Conservation (phyloP, 208 protist genomes). For the Porcisia hertigi region DNA sequence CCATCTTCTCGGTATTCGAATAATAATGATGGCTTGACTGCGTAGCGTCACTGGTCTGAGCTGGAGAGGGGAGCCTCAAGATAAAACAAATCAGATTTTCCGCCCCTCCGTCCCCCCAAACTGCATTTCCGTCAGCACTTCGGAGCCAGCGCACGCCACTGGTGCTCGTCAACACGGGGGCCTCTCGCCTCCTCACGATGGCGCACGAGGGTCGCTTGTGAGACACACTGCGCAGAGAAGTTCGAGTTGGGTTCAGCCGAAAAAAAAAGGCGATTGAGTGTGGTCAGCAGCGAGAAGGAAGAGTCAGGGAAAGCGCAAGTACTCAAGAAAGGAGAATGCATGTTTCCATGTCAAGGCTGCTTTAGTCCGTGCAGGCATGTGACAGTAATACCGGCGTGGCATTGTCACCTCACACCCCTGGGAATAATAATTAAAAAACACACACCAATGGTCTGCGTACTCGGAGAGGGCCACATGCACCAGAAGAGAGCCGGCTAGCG, state of each 20-base stretch:
- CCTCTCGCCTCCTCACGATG: background rate
- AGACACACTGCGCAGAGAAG: too few relatives aligned
- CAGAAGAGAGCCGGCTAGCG: background rate
- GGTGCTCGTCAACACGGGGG: background rate
- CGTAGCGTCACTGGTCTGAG: background rate
- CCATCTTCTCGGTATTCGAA: background rate
- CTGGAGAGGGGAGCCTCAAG: background rate
- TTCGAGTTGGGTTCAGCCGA: too few relatives aligned
- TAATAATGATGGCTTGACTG: too few relatives aligned
- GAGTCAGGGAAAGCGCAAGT: background rate
- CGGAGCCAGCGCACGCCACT: background rate
- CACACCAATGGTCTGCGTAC: background rate
- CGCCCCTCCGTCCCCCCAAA: background rate
- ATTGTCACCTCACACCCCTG: background rate
- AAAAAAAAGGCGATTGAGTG: too few relatives aligned
- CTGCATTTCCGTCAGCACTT: background rate
- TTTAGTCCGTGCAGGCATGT: too few relatives aligned
- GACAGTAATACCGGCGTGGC: background rate
- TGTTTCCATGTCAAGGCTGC: background rate
- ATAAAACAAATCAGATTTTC: background rate
- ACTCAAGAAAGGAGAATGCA: background rate
- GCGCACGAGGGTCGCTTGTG: background rate
- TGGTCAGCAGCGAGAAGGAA: too few relatives aligned
- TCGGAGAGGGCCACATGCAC: background rate
- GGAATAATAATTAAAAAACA: background rate